Evolutionary conservation across 1,284 basidiomycete genomes (phyloP), one percentile per base, ranked within the genome.

Genomic region (Testicularia cyperi): DNA sequence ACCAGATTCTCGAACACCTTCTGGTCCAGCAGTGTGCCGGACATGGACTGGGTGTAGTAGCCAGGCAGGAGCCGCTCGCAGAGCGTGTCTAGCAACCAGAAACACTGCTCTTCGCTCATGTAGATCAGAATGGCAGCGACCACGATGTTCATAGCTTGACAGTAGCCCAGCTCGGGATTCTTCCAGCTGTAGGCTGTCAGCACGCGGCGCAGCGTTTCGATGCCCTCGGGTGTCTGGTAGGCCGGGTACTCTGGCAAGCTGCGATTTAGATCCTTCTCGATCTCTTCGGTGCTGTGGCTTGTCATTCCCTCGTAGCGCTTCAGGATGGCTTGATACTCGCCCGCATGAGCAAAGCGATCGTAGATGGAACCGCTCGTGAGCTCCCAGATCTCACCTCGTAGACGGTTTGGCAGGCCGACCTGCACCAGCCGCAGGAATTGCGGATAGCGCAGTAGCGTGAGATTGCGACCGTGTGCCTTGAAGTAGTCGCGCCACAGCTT

Each of bases 321-420:
- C 7, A 96, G 79, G 21, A 97, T 81, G 5, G 82, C 81, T n/a
- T 85, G 81, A 76, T 96, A 99, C 61, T 85, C 82, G 15, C 92
- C 88, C 1, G 88, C 90, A 62, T 95, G 87, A 33, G 85, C 82
- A 69, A 90, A 92, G 9, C 95, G 90, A 20, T 95, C 84, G 77
- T 86, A 68, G 47, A 97, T 82, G 1, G 92, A 95, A 1, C 95
- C 95, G 6, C 91, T 94, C 21, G 96, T 83, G 1, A 92, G 88
- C 78, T 99, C 95, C 95, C 95, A 99, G 78, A 98, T 87, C 78
- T 98, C 95, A 13, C 95, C 95, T 27, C 95, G 85, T 9, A 99
- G 82, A 18, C 90, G 83, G 70, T 95, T 96, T 0, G 95, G 95
- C 7, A 99, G 81, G 42, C 95, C 95, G 44, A 98, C 95, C 79